These are phyloP conservation scores for Serpula lacrymans DNA, from an alignment of 768 basidiomycete genomes.

Conservation along the genomic window DNA sequence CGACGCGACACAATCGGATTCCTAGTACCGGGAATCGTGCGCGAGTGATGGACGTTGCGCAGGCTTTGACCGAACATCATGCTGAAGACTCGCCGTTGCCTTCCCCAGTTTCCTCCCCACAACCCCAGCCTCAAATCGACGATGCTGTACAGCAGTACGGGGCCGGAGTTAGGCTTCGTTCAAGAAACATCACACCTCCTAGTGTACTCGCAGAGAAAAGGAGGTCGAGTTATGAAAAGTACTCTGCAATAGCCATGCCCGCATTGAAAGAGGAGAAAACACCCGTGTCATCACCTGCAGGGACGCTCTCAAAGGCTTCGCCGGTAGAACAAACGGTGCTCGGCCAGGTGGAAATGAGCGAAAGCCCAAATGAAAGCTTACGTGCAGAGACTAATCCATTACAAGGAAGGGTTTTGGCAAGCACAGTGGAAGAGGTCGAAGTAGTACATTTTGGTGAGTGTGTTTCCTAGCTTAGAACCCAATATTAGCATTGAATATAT, in stretches of 20 bases:
- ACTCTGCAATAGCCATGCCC: constrained; percentile 59
- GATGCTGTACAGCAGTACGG: constrained; percentile 6
- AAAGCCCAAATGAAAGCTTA: constrained; percentile 11
- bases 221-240: constrained; percentile 65
- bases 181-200: constrained; percentile 11
- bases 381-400: constrained; percentile 2
- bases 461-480: neutral
- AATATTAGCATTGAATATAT: constrained; percentile 4
- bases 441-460: constrained; percentile 34
- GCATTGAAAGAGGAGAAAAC: constrained; percentile 67
- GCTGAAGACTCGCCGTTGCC: constrained; percentile 15
- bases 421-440: constrained; percentile 5
- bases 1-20: constrained; percentile 50
- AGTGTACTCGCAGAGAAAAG: constrained; percentile 48
- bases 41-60: constrained; percentile 77
- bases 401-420: neutral
- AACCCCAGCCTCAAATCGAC: neutral
- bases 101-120: constrained; percentile 12
- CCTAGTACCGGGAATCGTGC: constrained; percentile 68
- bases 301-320: constrained; percentile 43
- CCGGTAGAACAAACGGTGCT: constrained; percentile 4
- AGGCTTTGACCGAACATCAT: constrained; percentile 44
- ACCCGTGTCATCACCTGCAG: constrained; percentile 50
- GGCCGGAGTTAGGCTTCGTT: no score
- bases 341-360: constrained; percentile 6